phyloP scores from a whole-genome alignment of 345 rosid species.

The Rhodamnia argentea region DNA sequence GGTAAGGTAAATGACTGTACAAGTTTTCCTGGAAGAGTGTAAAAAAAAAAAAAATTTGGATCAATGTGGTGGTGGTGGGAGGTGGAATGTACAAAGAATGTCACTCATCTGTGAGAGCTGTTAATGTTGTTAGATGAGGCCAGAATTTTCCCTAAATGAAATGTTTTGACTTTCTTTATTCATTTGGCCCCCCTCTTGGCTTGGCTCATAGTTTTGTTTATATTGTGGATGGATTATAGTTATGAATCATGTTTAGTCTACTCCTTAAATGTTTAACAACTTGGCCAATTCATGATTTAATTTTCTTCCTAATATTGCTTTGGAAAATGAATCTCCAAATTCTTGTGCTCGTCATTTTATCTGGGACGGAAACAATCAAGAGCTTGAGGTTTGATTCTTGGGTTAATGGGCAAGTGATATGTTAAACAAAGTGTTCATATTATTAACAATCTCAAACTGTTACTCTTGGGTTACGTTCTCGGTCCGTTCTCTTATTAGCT shows the following conservation, averaged over 20 bases:
- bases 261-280: background rate
- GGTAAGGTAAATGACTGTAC: constrained; percentile 22
- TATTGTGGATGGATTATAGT: background rate
- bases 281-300: background rate
- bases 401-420: background rate
- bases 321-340: background rate
- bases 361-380: background rate
- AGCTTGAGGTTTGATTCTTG: background rate
- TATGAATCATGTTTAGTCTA: background rate
- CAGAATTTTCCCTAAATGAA: constrained; percentile 5
- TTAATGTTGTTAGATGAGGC: constrained; percentile 32
- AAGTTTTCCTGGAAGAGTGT: constrained; percentile 32
- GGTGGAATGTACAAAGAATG: constrained; percentile 43
- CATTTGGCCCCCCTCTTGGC: background rate
- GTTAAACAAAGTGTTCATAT: background rate
- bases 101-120: constrained; percentile 43
- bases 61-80: background rate
- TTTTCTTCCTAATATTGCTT: background rate
- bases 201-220: background rate
- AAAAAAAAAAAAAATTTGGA: constrained; percentile 21
- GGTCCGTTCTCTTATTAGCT: background rate
- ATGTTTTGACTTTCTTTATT: background rate
- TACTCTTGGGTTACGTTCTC: background rate
- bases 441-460: background rate
- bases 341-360: background rate